These are phyloP conservation scores for Ailanthus altissimus DNA, from an alignment of 345 rosid species.

Conservation along the genomic window DNA sequence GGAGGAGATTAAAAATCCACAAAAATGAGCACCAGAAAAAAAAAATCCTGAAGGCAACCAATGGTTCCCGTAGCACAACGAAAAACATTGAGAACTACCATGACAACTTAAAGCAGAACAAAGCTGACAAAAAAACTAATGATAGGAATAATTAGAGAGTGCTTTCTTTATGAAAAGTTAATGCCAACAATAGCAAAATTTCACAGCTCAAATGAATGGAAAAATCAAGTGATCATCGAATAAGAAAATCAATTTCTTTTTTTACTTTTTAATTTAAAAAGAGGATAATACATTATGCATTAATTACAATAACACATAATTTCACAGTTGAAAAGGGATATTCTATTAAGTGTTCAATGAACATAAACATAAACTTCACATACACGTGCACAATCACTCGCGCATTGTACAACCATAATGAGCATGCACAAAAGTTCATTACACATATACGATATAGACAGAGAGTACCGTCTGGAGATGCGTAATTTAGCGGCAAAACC, in stretches of 20 bases:
- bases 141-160: not conserved
- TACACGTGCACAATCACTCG: not conserved
- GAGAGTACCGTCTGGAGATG: slow-evolving; percentile 5
- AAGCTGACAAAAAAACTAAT: not conserved
- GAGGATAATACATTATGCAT: too few relatives aligned
- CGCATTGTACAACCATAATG: not conserved
- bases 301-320: too few relatives aligned
- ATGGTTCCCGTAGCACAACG: not conserved
- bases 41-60: too few relatives aligned
- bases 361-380: not conserved
- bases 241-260: not conserved
- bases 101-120: not conserved
- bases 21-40: too few relatives aligned
- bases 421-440: not conserved
- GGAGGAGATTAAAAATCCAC: too few relatives aligned
- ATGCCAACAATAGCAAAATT: not conserved
- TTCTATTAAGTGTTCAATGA: too few relatives aligned
- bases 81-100: not conserved
- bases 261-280: too few relatives aligned
- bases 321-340: too few relatives aligned
- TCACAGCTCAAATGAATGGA: not conserved
- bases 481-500: slow-evolving; percentile 12
- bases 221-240: not conserved
- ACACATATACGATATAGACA: not conserved
- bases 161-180: not conserved